Percentiles rank a stretch among this genome's conserved stretches.
Conservation (phyloP, 1,284 basidiomycete genomes). For the Rhodotorula sp. region DNA sequence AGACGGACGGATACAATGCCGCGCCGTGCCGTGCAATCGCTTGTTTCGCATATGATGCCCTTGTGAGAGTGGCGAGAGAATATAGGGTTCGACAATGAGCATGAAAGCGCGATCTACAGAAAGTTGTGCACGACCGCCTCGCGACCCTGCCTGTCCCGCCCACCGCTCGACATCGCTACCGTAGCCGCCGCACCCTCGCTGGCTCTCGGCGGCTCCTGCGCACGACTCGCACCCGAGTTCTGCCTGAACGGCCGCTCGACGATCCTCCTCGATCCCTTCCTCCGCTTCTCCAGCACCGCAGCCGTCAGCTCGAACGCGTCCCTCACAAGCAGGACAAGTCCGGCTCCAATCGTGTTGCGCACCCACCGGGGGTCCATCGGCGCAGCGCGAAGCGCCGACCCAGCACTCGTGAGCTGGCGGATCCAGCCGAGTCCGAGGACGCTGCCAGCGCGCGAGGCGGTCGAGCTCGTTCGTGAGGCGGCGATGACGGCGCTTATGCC, state of each 20-base stretch:
- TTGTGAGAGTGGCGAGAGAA: not conserved
- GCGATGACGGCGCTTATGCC: conserved; percentile 23
- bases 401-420: not conserved
- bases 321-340: conserved; percentile 29
- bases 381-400: not conserved
- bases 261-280: conserved; percentile 34
- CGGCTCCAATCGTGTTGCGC: conserved; percentile 40
- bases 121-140: conserved; percentile 10
- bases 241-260: conserved; percentile 35
- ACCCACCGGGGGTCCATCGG: conserved; percentile 41
- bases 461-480: not conserved
- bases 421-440: conserved; percentile 1
- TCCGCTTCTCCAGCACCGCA: conserved; percentile 32
- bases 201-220: not conserved
- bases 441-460: not conserved
- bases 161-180: not conserved
- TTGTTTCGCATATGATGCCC: too few relatives aligned
- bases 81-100: too few relatives aligned
- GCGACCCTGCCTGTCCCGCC: not conserved
- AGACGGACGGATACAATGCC: too few relatives aligned
- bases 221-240: not conserved
- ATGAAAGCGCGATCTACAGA: not conserved
- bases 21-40: too few relatives aligned
- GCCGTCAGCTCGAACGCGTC: conserved; percentile 33
- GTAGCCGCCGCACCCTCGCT: not conserved